phyloP scores from a whole-genome alignment of 2,329 filamentous ascomycete species.

The Verticillium klebahnii region DNA sequence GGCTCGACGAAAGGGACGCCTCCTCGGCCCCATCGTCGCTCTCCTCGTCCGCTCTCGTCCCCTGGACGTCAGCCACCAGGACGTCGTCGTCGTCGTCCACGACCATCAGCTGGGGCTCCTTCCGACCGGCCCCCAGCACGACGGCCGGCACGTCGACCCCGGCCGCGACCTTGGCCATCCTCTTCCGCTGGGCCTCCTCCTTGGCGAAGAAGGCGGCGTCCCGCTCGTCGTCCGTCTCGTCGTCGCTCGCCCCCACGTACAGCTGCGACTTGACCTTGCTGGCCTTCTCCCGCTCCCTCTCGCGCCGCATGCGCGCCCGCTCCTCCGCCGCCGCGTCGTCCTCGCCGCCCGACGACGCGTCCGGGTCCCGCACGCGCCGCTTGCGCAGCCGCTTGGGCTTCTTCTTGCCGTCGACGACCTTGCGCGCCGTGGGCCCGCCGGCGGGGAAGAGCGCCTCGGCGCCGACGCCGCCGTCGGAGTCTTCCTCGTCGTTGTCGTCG shows the following conservation, averaged over 20 bases:
- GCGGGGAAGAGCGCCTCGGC: conserved; percentile 64
- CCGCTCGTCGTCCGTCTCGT: conserved; percentile 79
- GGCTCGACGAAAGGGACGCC: conserved; percentile 7
- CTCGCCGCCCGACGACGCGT: conserved; percentile 22
- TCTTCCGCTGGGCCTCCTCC: conserved; percentile 52
- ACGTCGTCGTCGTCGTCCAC: conserved; percentile 18
- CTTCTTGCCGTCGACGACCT: conserved; percentile 50
- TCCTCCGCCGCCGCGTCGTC: conserved; percentile 63
- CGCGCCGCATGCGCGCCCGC: conserved; percentile 55
- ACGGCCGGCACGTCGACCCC: conserved; percentile 14
- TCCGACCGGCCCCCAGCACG: conserved; percentile 18
- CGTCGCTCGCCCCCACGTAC: conserved; percentile 79
- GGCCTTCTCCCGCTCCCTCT: conserved; percentile 71
- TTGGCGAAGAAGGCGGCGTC: conserved; percentile 68
- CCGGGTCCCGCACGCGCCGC: conserved; percentile 47
- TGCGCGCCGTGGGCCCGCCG: conserved; percentile 58
- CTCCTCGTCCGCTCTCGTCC: conserved; percentile 9
- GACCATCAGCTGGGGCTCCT: conserved; percentile 18
- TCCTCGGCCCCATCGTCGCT: not conserved
- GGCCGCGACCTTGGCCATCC: conserved; percentile 33
- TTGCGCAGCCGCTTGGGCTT: conserved; percentile 29
- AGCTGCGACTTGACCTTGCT: conserved; percentile 78
- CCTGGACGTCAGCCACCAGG: conserved; percentile 9
- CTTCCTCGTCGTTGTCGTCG: conserved; percentile 51
- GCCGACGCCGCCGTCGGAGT: conserved; percentile 30